Conservation (phyloP, 148 eudicot genomes). For the Nepenthes gracilis region DNA sequence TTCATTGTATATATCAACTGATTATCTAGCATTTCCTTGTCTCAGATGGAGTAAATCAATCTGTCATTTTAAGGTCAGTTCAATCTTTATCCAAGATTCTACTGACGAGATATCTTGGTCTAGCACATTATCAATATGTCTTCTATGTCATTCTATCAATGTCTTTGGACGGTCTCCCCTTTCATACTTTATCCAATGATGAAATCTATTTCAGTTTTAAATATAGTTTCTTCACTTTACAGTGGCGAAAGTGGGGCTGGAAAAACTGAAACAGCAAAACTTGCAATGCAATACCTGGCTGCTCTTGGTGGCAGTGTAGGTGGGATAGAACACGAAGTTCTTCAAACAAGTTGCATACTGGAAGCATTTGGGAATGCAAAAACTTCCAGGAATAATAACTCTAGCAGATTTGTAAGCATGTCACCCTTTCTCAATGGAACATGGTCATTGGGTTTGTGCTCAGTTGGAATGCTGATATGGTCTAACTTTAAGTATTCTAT, state of each 20-base stretch:
- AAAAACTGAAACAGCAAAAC: slow-evolving; percentile 92
- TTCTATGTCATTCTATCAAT: neutral
- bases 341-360: slow-evolving; percentile 62
- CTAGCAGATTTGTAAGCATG: slow-evolving; percentile 80
- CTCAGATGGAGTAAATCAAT: slow-evolving; percentile 81
- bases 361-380: slow-evolving; percentile 98
- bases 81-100: neutral
- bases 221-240: slow-evolving; percentile 7
- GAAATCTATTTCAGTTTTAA: neutral
- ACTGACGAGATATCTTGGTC: neutral
- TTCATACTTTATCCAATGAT: neutral
- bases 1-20: neutral
- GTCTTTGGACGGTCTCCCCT: neutral
- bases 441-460: too few species aligned
- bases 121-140: neutral
- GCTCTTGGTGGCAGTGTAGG: slow-evolving; percentile 64
- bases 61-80: slow-evolving; percentile 82
- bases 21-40: slow-evolving; percentile 10
- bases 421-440: neutral
- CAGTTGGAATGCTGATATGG: too few species aligned
- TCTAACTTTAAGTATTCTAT: neutral
- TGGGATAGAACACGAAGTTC: slow-evolving; percentile 63
- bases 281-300: slow-evolving; percentile 88
- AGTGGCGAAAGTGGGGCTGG: slow-evolving; percentile 99
- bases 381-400: slow-evolving; percentile 80